Evolutionary conservation across 2,329 filamentous ascomycete species (phyloP).

Genomic region (Graphilbum ipis-grandicollis): DNA sequence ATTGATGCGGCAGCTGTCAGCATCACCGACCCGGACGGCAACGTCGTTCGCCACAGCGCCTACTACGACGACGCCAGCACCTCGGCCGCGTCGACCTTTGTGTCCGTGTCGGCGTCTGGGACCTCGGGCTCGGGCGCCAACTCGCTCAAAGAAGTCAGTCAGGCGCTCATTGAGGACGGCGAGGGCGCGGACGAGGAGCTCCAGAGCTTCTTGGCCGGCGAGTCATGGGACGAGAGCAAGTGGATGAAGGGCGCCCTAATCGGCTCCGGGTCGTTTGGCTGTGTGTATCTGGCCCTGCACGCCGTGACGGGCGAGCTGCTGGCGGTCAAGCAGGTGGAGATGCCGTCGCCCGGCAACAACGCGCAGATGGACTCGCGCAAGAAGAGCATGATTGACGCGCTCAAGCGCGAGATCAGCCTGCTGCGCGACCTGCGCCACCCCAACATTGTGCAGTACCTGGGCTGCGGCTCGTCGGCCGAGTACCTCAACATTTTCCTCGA

Average conservation of each 20-base stretch:
- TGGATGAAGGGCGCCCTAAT: constrained; percentile 99
- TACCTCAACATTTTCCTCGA: constrained; percentile 99
- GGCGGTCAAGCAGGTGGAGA: constrained; percentile 94
- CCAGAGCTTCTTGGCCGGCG: constrained; percentile 74
- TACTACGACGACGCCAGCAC: constrained; percentile 58
- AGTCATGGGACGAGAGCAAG: constrained; percentile 92
- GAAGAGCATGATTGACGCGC: constrained; percentile 93
- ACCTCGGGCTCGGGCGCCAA: constrained; percentile 33
- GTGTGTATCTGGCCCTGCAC: constrained; percentile 86
- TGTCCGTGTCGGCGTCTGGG: not conserved
- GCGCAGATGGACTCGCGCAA: constrained; percentile 78
- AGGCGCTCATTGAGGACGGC: constrained; percentile 76
- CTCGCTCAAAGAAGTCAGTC: constrained; percentile 66
- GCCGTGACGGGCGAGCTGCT: constrained; percentile 93
- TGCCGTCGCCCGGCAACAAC: constrained; percentile 60
- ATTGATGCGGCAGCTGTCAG: constrained; percentile 55
- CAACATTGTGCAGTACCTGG: constrained; percentile 96
- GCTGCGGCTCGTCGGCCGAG: constrained; percentile 78
- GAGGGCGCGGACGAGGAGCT: constrained; percentile 84
- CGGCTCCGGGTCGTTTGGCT: constrained; percentile 90
- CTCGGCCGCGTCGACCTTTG: constrained; percentile 20
- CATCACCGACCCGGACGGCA: constrained; percentile 62
- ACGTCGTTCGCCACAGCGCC: constrained; percentile 57
- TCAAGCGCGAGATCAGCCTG: constrained; percentile 91
- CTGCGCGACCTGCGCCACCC: constrained; percentile 86